Evolutionary conservation across 164 flowering plant genomes (phyloP).

Genomic region (Cinnamomum micranthum): DNA sequence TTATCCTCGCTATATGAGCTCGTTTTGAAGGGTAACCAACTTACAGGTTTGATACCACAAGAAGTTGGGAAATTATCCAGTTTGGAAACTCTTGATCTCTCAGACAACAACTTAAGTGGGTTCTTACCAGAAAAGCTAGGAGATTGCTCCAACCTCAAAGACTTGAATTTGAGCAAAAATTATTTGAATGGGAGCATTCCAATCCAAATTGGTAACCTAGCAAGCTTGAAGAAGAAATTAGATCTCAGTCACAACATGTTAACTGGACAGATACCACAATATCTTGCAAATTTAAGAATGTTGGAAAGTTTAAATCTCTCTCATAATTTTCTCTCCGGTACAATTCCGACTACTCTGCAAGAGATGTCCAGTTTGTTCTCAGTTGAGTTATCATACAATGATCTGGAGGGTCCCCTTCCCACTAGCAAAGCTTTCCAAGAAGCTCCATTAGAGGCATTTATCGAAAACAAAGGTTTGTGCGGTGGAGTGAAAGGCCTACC

Average conservation of each 20-base stretch:
- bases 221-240: conserved; percentile 23
- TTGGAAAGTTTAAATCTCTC: conserved; percentile 53
- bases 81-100: neutral
- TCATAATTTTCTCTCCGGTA: conserved; percentile 46
- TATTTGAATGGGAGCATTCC: conserved; percentile 43
- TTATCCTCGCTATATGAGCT: neutral
- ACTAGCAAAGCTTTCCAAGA: neutral
- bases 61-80: conserved; percentile 2
- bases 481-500: too few species aligned
- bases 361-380: conserved; percentile 24
- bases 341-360: conserved; percentile 31
- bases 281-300: conserved; percentile 28
- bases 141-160: neutral
- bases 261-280: conserved; percentile 40
- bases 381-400: conserved; percentile 50
- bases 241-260: conserved; percentile 58
- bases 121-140: neutral
- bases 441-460: conserved; percentile 4
- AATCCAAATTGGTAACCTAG: conserved; percentile 33
- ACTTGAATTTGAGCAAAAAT: conserved; percentile 1
- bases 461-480: conserved; percentile 26
- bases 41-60: neutral
- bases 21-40: neutral
- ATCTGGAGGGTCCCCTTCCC: conserved; percentile 31
- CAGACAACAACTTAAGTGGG: conserved; percentile 1